Base-by-base conservation (phyloP, 2,329 filamentous ascomycete species). In the Verticillium dahliae region DNA sequence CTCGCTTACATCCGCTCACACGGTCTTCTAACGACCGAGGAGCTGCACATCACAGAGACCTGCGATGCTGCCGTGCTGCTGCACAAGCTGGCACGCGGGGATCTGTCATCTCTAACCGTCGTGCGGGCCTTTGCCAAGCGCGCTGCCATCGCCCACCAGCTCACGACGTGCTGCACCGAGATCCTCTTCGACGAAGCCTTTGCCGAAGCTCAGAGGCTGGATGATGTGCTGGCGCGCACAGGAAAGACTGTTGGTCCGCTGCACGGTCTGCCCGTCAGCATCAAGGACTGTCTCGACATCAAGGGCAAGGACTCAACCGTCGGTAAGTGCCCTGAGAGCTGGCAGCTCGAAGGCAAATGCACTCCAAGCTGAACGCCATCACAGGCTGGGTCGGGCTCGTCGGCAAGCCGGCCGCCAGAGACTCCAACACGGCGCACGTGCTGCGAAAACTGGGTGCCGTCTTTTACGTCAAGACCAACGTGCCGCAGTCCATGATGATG, bases 321-420 rank as follows among this genome's bases (percentile, higher is more conserved):
- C 1, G 88, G 56, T 58, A 22, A 38, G 56, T 13, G 7, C 10
- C 37, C 14, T 6, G 37, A 14, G 37, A 38, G 37, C 37, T 31
- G 37, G 37, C 13, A 3, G 33, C 34, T n/a, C 14, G 33, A 11
- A n/a, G 15, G 6, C 11, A 14, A 14, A 14, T n/a, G 34, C 15
- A 15, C n/a, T 27, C 5, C 5, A 4, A 31, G 27, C 27, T 31
- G 27, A 31, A 31, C 27, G 79, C 37, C 78, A 81, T 78, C 0
- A 75, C 82, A 6, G 64, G 89, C 5, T 88, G 92, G 63, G 81
- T 82, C 0, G 81, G 82, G 1, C 80, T 88, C 61, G 84, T 87
- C 3, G 80, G 81, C 45, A 78, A 87, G 56, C 85, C 88, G 0
- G 85, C 79, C 0, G 61, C 68, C 3, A 63, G 70, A 7, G 79